Evolutionary conservation across 2,329 filamentous ascomycete species (phyloP).

Genomic region (Aureobasidium sp.): DNA sequence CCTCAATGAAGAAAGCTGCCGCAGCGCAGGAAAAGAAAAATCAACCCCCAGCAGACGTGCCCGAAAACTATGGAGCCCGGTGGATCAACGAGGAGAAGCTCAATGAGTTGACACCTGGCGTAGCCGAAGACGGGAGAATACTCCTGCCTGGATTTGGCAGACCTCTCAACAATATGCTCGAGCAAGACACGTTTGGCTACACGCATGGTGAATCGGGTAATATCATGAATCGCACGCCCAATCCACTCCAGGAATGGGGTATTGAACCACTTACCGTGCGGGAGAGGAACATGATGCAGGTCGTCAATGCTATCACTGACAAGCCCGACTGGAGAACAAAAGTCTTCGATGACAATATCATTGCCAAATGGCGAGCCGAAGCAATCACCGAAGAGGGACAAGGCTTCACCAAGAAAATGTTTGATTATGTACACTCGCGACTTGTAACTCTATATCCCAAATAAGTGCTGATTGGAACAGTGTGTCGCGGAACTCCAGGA

Average conservation of each 20-base stretch:
- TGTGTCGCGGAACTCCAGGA: conserved; percentile 42
- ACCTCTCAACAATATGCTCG: not conserved
- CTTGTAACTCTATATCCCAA: too few species aligned
- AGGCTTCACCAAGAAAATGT: conserved; percentile 21
- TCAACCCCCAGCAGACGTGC: not conserved
- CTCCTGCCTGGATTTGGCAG: not conserved
- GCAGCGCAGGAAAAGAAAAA: not conserved
- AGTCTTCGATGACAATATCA: conserved; percentile 24
- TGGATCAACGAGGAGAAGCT: conserved; percentile 1
- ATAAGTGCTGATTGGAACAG: conserved; percentile 1
- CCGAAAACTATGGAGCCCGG: not conserved
- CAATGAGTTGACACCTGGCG: not conserved
- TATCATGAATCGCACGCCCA: not conserved
- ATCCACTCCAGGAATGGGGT: not conserved
- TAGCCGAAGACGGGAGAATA: not conserved
- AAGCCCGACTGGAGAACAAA: conserved; percentile 28
- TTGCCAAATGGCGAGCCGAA: conserved; percentile 23
- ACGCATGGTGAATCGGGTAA: not conserved
- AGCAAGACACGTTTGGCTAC: not conserved
- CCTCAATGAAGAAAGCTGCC: not conserved
- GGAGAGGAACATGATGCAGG: conserved; percentile 26
- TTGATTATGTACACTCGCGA: conserved; percentile 21
- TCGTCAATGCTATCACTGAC: conserved; percentile 27
- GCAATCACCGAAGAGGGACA: conserved; percentile 13
- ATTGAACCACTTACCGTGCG: conserved; percentile 14